These are phyloP conservation scores for Mycena amicta DNA, from an alignment of 768 basidiomycete species.

Conservation along the genomic window DNA sequence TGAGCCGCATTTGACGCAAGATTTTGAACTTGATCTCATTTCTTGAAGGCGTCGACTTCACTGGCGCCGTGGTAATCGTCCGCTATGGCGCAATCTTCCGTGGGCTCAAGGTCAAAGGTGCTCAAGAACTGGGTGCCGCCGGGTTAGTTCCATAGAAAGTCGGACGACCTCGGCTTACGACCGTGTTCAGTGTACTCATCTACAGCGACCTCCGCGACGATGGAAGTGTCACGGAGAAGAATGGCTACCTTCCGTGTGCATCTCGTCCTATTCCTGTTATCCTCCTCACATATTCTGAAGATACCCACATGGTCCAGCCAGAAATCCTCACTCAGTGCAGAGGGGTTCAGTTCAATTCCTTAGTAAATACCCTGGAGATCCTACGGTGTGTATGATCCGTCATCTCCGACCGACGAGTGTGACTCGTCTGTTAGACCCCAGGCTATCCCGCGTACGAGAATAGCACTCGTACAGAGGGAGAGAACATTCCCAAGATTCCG, in stretches of 20 bases:
- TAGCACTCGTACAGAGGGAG: constrained; percentile 51
- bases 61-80: constrained; percentile 58
- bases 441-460: constrained; percentile 70
- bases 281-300: constrained; percentile 23
- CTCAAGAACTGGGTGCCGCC: constrained; percentile 65
- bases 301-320: constrained; percentile 71
- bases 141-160: constrained; percentile 28
- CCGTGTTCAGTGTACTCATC: constrained; percentile 42
- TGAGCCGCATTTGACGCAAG: constrained; percentile 23
- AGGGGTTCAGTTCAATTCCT: constrained; percentile 70
- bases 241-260: constrained; percentile 54
- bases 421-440: constrained; percentile 38
- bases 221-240: constrained; percentile 58
- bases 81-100: constrained; percentile 68
- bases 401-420: constrained; percentile 42
- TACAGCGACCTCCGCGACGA: constrained; percentile 70
- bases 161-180: neutral
- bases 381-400: constrained; percentile 23
- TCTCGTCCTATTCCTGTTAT: neutral
- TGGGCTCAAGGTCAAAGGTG: constrained; percentile 70
- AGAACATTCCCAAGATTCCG: constrained; percentile 56
- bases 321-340: constrained; percentile 63
- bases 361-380: constrained; percentile 55
- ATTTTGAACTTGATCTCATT: neutral
- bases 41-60: constrained; percentile 55